Conservation (phyloP, 345 rosid species). For the Chamaenerion angustifolium region DNA sequence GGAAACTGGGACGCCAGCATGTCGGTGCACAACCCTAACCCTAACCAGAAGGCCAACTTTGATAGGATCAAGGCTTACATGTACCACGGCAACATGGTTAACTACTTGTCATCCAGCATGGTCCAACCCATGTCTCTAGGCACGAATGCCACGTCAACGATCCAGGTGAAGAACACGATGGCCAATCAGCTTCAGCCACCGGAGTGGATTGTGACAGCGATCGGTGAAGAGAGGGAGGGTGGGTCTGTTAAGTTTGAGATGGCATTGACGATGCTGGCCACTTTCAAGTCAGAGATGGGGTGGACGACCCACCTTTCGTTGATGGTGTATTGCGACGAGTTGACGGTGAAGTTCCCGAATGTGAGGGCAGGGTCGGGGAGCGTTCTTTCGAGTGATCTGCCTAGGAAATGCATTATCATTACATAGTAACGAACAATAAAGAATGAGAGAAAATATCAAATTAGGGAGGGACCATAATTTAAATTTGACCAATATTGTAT, state of each 20-base stretch:
- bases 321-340: conserved; percentile 1
- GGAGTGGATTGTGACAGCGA: conserved; percentile 7
- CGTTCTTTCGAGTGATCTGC: too few species aligned
- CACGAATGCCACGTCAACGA: neutral
- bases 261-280: conserved; percentile 14
- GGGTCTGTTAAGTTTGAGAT: conserved; percentile 18
- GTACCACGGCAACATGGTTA: conserved; percentile 1
- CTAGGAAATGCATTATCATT: too few species aligned
- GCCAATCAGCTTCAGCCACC: conserved; percentile 2
- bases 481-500: too few species aligned
- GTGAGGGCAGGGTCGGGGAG: too few species aligned
- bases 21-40: conserved; percentile 18
- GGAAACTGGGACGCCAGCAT: conserved; percentile 24
- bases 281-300: conserved; percentile 15
- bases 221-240: conserved; percentile 11
- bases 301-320: neutral
- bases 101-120: conserved; percentile 12
- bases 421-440: too few species aligned
- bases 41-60: conserved; percentile 9
- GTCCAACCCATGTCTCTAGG: conserved; percentile 11
- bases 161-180: conserved; percentile 1
- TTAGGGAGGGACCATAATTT: too few species aligned
- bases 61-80: conserved; percentile 15
- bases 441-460: too few species aligned
- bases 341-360: neutral